Base-by-base conservation (phyloP, 169 alveolate species). In the Theileria annulata region DNA sequence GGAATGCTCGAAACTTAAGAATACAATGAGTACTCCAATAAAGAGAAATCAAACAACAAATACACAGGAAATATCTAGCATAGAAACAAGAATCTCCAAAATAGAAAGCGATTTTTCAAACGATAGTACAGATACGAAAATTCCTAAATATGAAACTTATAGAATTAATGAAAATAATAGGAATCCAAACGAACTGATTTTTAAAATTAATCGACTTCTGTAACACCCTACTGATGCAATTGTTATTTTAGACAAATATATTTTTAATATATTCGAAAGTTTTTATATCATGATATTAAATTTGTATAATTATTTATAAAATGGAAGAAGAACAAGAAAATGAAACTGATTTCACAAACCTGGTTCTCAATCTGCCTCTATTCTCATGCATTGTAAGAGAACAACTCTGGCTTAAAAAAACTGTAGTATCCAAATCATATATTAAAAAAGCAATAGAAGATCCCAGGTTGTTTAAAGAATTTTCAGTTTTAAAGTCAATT, bases 311-410 rank as follows among this genome's bases (percentile, higher is more conserved):
- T 25, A 37, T 21, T 19, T 64, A 21, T 21, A 47, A 64, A 19
- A 64, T 64, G 73, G 8, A 10, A 25, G 51, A 33, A 21, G 73
- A 64, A 25, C 3, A 25, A 23, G 37, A 64, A 19, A 23, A 13
- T 25, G 33, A 35, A 19, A 64, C 58, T 25, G 33, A 25, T 19
- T 33, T 21, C 51, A 4, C 27, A 4, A 25, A 21, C 25, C 10
- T 25, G 17, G 37, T 64, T 19, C 73, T 64, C 31, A 33, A 64
- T 19, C 58, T 47, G 1, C 73, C 77, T 0, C n/a, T 70, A 19
- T 70, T 21, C 54, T 51, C 69, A 70, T 70, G 60, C 51, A 23
- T 70, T 15, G n/a, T 70, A 49, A 70, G 49, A 35, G 77, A 70
- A 27, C 54, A 19, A 19, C 27, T 30, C 47, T 70, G 77, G 77